Evolutionary conservation across 139 green algal species (phyloP), one percentile per base, ranked within the genome.

Genomic region (Spirogloea muscicola): DNA sequence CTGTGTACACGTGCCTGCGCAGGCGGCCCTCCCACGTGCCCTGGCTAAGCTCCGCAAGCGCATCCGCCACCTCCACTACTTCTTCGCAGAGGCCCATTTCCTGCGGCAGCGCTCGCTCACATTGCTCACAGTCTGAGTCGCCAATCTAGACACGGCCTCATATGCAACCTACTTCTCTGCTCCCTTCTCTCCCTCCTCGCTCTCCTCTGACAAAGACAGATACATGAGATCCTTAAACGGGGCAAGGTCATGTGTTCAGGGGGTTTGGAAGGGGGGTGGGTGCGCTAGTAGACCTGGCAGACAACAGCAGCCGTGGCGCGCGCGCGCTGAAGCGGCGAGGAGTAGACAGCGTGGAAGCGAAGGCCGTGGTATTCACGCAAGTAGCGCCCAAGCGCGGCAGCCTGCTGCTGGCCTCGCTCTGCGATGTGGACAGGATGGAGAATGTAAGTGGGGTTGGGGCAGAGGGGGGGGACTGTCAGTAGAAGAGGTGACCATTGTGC

Each of bases 11-110:
- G 16, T 6, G 16, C 37, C 18, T 16, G 34, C 72, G 72, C 41
- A 49, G 44, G 49, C 55, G 40, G n/a, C 72, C 63, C 41, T 80
- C 72, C 72, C 72, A 80, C 62, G 68, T 27, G 34, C 72, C 72
- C 58, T 79, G 65, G 9, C 36, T 70, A 31, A 80, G 27, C 43
- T 80, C 72, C 55, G 68, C 48, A 31, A 80, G 65, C 40, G 68
- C 31, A 29, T 80, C 72, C 16, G 48, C 62, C 10, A 74, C 16
- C 10, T 34, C 21, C 7, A 80, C 77, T 21, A 38, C 13, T n/a
- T 10, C 42, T 18, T 79, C 52, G 2, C 39, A 2, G 6, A 79
- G 10, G 3, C 72, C 72, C 33, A 80, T 48, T 64, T 80, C 72
- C 72, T 80, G 72, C 4, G 37, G 13, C 29, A 76, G 7, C 39